Evolutionary conservation across 2,329 filamentous ascomycete genomes (phyloP), one percentile per base, ranked within the genome.

Genomic region (Cucurbitaria berberidis): DNA sequence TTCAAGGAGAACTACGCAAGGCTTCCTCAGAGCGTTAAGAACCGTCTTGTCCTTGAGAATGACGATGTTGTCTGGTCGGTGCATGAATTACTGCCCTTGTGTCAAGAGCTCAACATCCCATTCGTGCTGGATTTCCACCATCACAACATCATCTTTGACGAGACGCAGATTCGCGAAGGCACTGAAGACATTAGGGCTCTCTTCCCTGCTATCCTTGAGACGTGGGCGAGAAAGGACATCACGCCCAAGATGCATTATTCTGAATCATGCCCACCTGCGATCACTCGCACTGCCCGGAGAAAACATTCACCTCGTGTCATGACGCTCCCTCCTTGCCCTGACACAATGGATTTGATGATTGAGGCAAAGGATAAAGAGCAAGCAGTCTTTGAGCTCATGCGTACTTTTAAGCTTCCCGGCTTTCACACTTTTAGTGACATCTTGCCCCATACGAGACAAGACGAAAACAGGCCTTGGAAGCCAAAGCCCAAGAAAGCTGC

Each of bases 331-430:
- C 93, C 93, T 0, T 97, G 93, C 66, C 82, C 87, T 3, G 79
- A 85, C 1, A 87, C 89, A 27, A 95, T 96, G 89, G 93, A 97
- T 69, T 80, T 98, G n/a, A 98, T 98, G 93, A 97, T 98, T 55
- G 93, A 98, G 77, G 93, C 93, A 42, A 98, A 98, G 73, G 93
- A 97, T 70, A 98, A 98, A 75, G 93, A 98, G 72, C 93, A 98
- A 74, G 92, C 93, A 0, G 91, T 97, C 0, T 96, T 98, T 66
- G 91, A 96, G 60, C 81, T 98, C 16, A 97, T 97, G 92, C 84
- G 89, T 19, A 92, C 82, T 0, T 96, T 92, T 73, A 92, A 88
- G 65, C 80, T 98, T 0, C 90, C 92, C 0, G 92, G 92, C 0
- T 90, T 87, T 76, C 82, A 95, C 18, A 82, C 76, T 0, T 86